A percentile compares a stretch with the other conserved stretches of the same genome.
phyloP scores from a whole-genome alignment of 768 basidiomycete species.

The Cystobasidium tubakii region DNA sequence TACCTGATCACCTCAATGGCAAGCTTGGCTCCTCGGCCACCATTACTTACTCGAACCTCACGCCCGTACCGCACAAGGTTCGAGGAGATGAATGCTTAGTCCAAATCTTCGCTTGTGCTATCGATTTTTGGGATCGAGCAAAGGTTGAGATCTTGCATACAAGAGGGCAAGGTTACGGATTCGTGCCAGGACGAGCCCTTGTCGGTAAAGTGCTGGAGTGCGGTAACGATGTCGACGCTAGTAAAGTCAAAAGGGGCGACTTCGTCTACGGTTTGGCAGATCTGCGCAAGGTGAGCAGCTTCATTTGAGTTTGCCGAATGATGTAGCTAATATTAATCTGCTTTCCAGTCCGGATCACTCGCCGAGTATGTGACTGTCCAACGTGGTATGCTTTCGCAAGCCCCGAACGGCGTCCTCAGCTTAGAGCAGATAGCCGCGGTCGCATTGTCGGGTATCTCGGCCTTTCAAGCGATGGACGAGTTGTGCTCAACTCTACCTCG shows the following conservation, averaged over 20 bases:
- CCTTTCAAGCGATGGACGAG: constrained; percentile 41
- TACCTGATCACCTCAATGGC: constrained; percentile 8
- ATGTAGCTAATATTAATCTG: no score
- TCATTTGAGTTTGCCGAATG: no score
- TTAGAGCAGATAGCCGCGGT: constrained; percentile 45
- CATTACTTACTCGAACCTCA: constrained; percentile 28
- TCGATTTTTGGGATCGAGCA: constrained; percentile 44
- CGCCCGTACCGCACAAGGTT: constrained; percentile 29
- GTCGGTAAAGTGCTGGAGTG: constrained; percentile 45
- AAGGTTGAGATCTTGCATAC: constrained; percentile 40
- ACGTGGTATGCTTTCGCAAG: constrained; percentile 42
- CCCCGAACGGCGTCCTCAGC: constrained; percentile 38
- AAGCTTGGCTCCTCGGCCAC: background rate
- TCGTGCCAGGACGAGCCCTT: constrained; percentile 45
- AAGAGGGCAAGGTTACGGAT: constrained; percentile 40
- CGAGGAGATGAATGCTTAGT: constrained; percentile 43
- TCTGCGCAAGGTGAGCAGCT: constrained; percentile 37
- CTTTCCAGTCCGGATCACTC: constrained; percentile 42
- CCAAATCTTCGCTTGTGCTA: constrained; percentile 44
- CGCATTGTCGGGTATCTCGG: constrained; percentile 41
- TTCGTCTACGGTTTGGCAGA: constrained; percentile 45
- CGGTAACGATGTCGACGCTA: constrained; percentile 38
- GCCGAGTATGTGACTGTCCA: constrained; percentile 43
- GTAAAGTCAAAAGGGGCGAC: constrained; percentile 42
- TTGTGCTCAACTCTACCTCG: constrained; percentile 37